phyloP scores from a whole-genome alignment of 305 asterid species.

The Fraxinus velutina region DNA sequence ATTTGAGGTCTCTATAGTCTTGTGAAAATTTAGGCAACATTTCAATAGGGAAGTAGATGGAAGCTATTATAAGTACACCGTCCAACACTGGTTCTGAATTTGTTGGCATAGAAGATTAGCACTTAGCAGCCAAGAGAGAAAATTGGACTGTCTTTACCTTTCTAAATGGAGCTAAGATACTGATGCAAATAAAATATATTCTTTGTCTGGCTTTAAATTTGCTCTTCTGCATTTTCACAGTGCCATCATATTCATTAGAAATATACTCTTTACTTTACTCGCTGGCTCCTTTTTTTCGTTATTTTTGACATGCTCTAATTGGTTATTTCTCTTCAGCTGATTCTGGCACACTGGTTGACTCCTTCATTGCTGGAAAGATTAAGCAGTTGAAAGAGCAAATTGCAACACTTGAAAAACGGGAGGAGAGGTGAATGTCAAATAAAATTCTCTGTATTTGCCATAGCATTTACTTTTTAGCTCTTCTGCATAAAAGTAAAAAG shows the following conservation, averaged over 20 bases:
- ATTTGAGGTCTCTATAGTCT: not conserved
- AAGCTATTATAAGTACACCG: not conserved
- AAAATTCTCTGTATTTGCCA: conserved; percentile 19
- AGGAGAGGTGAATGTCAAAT: conserved; percentile 67
- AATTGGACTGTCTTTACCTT: conserved; percentile 5
- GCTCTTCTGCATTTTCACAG: conserved; percentile 16
- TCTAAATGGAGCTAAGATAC: conserved; percentile 1
- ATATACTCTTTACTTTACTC: not conserved
- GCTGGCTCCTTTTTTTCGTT: conserved; percentile 3
- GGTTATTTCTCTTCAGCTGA: conserved; percentile 50
- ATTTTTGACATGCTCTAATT: conserved; percentile 22
- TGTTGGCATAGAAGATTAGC: not conserved
- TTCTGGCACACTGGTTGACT: conserved; percentile 78
- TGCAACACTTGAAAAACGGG: conserved; percentile 94
- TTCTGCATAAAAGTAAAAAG: conserved; percentile 27
- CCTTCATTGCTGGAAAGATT: conserved; percentile 79
- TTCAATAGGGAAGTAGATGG: conserved; percentile 3
- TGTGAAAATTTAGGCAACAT: conserved; percentile 4
- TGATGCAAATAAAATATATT: conserved; percentile 3
- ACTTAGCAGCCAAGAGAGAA: not conserved
- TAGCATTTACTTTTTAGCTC: conserved; percentile 16
- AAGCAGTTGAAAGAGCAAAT: conserved; percentile 90
- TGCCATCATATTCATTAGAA: conserved; percentile 8
- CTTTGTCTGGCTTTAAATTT: conserved; percentile 1
- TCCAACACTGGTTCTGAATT: conserved; percentile 10